Percentiles rank a stretch among this genome's conserved stretches.
Evolutionary conservation across 176 grass and related monocot species (phyloP).

Genomic region (Bromus sterilis): DNA sequence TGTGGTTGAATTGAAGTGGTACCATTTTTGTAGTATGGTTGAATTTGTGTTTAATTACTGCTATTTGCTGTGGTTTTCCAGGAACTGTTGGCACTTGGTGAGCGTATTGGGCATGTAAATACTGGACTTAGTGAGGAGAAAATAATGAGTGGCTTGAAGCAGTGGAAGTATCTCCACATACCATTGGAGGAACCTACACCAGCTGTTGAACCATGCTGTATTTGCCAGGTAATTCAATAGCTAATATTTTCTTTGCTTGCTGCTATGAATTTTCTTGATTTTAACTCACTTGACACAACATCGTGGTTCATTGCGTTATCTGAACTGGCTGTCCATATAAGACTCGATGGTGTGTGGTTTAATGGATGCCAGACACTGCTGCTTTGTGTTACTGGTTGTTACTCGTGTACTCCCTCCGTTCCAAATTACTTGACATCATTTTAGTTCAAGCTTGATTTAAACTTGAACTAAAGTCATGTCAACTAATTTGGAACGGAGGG

Average conservation of each 20-base stretch:
- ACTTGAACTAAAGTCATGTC: no score
- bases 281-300: background rate
- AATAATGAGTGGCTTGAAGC: slow-evolving; percentile 48
- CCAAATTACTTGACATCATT: no score
- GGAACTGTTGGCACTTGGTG: slow-evolving; percentile 77
- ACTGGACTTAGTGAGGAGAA: slow-evolving; percentile 72
- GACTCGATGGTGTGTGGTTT: background rate
- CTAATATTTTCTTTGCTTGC: background rate
- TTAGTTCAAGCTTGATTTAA: no score
- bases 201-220: slow-evolving; percentile 63
- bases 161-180: slow-evolving; percentile 38
- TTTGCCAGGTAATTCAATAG: slow-evolving; percentile 58
- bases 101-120: slow-evolving; percentile 72
- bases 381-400: no score
- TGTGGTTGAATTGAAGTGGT: slow-evolving; percentile 10
- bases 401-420: no score
- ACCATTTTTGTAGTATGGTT: background rate
- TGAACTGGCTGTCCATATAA: background rate
- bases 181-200: slow-evolving; percentile 23
- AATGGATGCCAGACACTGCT: background rate
- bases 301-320: background rate
- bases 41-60: slow-evolving; percentile 15
- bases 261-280: background rate
- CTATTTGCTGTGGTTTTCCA: slow-evolving; percentile 6
- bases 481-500: no score